Base-by-base conservation (phyloP, 441 rosid genomes). In the Mallotus repandus region DNA sequence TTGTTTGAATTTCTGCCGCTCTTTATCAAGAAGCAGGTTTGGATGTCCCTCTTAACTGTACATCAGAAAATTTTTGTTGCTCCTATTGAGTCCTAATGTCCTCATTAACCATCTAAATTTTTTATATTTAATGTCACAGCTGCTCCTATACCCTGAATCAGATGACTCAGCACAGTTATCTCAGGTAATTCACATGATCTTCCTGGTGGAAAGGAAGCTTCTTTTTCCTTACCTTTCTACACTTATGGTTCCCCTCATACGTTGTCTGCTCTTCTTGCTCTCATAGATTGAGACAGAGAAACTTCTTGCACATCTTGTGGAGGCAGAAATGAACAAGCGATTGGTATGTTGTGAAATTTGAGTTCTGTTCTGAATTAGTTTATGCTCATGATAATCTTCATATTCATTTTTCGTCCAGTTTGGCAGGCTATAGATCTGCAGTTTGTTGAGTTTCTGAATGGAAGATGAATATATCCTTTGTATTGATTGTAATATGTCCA, bases 91-190 rank as follows among this genome's bases (percentile, higher is more conserved):
- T 3, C 32, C 32, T 29, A 29, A 43, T 49, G 81, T 67, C 70
- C 68, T 70, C 18, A 63, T 48, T n/a, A 25, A 67, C 64, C 75
- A 68, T 75, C 73, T 76, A 70, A 81, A 73, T 73, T 63, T 72
- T 67, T 64, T 38, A 60, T 76, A 14, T 81, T 65, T 77, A 15
- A 68, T 83, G 73, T 59, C 75, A 21, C 92, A 96, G 99, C 84
- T 96, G 61, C 98, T 96, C 78, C 99, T 96, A 68, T 80, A 74
- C 75, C 98, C 98, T 13, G 99, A 93, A 83, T 96, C 98, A 70
- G 98, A 96, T 86, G 97, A 96, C 82, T 93, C 99, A 64, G 99
- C 99, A 29, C 99, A 93, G 87, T 75, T 96, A 82, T 96, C 99
- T 73, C 99, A 96, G 97, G 99, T 96, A 82, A 73, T 49, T 68